A percentile compares a stretch with the other conserved stretches of the same genome.
Conservation (phyloP, 495 filamentous ascomycete genomes). For the Aspergillus cristatus region DNA sequence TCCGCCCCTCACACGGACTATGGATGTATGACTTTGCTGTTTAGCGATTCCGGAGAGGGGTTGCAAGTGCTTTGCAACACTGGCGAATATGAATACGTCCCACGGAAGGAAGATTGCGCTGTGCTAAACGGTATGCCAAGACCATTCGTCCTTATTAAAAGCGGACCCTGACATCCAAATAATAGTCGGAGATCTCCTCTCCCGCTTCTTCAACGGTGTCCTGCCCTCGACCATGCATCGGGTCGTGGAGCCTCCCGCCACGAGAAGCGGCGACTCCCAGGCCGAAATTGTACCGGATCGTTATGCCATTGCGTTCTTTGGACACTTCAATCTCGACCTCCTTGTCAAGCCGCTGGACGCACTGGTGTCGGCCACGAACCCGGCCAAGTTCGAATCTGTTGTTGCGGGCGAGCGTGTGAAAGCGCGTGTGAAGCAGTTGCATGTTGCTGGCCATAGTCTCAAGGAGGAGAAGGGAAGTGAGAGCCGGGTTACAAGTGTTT, state of each 20-base stretch:
- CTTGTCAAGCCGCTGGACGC: conserved; percentile 5
- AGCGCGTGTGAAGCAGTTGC: conserved; percentile 4
- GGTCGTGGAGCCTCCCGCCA: conserved; percentile 2
- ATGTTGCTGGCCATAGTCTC: no score
- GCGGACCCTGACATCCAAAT: no score
- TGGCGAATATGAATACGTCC: no score
- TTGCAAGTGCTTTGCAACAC: no score
- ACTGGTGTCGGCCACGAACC: conserved; percentile 1
- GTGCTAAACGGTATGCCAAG: conserved; percentile 5
- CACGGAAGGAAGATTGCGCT: conserved; percentile 5
- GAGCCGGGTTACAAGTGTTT: no score
- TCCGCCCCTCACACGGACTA: conserved; percentile 6
- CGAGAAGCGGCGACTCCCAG: background rate
- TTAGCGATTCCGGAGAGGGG: no score
- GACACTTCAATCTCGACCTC: conserved; percentile 5
- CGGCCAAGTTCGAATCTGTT: conserved; percentile 3
- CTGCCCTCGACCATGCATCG: conserved; percentile 5
- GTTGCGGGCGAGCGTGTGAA: conserved; percentile 6
- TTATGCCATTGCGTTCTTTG: conserved; percentile 9
- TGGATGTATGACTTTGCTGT: conserved; percentile 4
- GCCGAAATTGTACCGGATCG: conserved; percentile 1
- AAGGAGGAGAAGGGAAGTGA: no score
- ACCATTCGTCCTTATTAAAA: no score
- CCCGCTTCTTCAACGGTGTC: conserved; percentile 6
- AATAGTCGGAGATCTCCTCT: conserved; percentile 8